phyloP scores from a whole-genome alignment of 2,329 filamentous ascomycete genomes.

The Neonectria faginata region DNA sequence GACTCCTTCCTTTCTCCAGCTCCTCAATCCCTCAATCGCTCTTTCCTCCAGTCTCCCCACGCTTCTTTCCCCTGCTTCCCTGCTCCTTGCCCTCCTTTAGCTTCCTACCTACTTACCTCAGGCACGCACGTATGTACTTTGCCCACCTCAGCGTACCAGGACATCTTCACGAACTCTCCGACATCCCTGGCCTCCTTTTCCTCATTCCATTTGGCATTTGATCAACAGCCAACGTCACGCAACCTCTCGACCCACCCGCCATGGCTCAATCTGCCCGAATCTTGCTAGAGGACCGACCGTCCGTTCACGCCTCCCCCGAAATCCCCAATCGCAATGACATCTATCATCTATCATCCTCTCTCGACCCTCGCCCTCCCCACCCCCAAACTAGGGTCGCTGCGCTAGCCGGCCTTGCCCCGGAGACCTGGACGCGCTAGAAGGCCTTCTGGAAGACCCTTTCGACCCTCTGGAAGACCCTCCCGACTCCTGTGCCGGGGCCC shows the following conservation, averaged over 20 bases:
- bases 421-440: constrained; percentile 41
- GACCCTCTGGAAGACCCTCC: constrained; percentile 44
- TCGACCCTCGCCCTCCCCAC: constrained; percentile 36
- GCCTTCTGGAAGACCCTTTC: constrained; percentile 43
- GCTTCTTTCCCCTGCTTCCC: constrained; percentile 9
- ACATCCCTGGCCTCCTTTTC: constrained; percentile 21
- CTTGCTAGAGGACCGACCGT: constrained; percentile 30
- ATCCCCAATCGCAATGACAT: constrained; percentile 32
- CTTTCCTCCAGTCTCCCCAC: neutral
- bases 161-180: neutral
- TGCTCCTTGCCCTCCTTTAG: neutral
- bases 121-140: neutral
- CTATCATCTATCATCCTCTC: constrained; percentile 31
- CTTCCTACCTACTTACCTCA: neutral
- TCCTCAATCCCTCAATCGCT: neutral
- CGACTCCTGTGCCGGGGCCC: constrained; percentile 42
- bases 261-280: constrained; percentile 35
- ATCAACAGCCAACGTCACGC: constrained; percentile 29
- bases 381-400: constrained; percentile 32
- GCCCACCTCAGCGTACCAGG: neutral
- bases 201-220: constrained; percentile 20
- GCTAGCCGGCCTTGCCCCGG: constrained; percentile 38
- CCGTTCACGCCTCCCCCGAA: constrained; percentile 32
- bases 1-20: constrained; percentile 8
- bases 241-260: constrained; percentile 38